Percentiles rank a stretch among this genome's conserved stretches.
phyloP scores from a whole-genome alignment of 148 eudicot species.

The Amaranthus palmeri region DNA sequence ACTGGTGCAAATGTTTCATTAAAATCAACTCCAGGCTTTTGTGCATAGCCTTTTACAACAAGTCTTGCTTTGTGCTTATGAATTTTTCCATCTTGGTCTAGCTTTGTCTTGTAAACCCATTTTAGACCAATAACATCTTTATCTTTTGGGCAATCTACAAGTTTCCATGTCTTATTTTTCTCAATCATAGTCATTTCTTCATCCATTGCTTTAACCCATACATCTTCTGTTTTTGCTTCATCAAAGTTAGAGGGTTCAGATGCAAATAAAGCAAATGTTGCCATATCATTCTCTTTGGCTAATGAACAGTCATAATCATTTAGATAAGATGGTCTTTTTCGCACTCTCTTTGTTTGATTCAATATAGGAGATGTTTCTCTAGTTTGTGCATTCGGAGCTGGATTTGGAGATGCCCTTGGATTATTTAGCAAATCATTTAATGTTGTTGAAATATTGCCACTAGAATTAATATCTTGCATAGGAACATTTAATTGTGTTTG shows the following conservation, averaged over 20 bases:
- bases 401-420: not conserved
- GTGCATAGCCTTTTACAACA: not conserved
- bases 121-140: not conserved
- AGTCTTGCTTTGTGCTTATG: not conserved
- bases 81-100: not conserved
- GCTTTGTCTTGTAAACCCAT: not conserved
- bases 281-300: not conserved
- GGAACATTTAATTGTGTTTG: not conserved
- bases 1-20: not conserved
- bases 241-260: not conserved
- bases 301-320: too few species aligned
- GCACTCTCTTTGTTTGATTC: too few species aligned
- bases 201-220: too few species aligned
- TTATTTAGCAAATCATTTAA: not conserved
- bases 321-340: too few species aligned
- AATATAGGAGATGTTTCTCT: too few species aligned
- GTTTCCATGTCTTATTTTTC: not conserved
- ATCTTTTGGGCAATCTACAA: not conserved
- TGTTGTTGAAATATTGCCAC: not conserved
- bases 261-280: not conserved
- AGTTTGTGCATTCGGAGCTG: not conserved
- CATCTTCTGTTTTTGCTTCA: not conserved
- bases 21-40: not conserved
- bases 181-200: not conserved
- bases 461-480: not conserved